Conservation (phyloP, 805 yeast species). For the Starmerella stigmatis region DNA sequence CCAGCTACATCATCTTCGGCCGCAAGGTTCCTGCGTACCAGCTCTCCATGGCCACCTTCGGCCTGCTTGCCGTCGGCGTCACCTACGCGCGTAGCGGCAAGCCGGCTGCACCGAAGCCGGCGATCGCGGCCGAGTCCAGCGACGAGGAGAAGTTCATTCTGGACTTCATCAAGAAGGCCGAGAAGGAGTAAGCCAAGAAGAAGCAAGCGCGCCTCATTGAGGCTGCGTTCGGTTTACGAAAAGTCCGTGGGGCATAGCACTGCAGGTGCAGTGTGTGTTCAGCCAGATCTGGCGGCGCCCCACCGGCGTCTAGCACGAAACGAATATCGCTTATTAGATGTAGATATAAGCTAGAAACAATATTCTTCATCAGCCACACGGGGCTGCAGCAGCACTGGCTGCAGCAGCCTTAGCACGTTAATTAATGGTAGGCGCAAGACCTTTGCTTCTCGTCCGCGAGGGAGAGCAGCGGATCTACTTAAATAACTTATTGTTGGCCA, state of each 20-base stretch:
- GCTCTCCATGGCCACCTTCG: slow-evolving; percentile 75
- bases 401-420: too few relatives aligned
- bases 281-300: too few relatives aligned
- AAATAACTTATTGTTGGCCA: slow-evolving; percentile 67
- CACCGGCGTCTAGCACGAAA: slow-evolving; percentile 1
- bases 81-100: slow-evolving; percentile 64
- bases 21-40: slow-evolving; percentile 74
- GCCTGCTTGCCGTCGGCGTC: slow-evolving; percentile 51
- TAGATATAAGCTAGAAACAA: too few relatives aligned
- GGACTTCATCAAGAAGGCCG: slow-evolving; percentile 51
- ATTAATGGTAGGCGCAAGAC: too few relatives aligned
- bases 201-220: neutral
- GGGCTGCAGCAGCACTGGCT: too few relatives aligned
- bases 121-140: slow-evolving; percentile 64
- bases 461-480: too few relatives aligned
- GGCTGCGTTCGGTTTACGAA: neutral
- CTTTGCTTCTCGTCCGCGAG: too few relatives aligned
- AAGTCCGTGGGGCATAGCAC: neutral
- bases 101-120: slow-evolving; percentile 43
- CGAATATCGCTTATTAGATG: neutral
- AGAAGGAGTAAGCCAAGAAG: slow-evolving; percentile 26
- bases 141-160: slow-evolving; percentile 81
- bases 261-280: neutral
- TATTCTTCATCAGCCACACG: too few relatives aligned
- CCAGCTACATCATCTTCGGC: slow-evolving; percentile 63